Percentiles rank a stretch among this genome's conserved stretches.
These are phyloP conservation scores for Acidiella bohemica DNA, from an alignment of 495 filamentous ascomycete genomes.

Conservation along the genomic window DNA sequence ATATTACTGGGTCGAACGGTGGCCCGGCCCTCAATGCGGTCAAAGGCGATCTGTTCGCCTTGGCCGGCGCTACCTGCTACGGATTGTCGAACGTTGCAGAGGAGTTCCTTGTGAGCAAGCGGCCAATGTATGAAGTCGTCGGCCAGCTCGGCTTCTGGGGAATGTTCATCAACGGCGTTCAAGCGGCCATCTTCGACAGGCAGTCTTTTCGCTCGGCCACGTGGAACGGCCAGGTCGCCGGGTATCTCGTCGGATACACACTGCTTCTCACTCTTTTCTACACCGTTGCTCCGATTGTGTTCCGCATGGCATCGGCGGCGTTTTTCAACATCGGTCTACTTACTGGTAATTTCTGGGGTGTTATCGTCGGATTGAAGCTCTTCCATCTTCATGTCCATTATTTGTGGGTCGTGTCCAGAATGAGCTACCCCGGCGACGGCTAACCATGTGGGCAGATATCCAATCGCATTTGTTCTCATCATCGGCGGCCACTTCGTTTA, in stretches of 20 bases:
- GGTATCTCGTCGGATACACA: slow-evolving; percentile 80
- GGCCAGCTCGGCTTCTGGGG: slow-evolving; percentile 83
- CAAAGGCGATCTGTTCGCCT: slow-evolving; percentile 85
- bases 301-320: slow-evolving; percentile 77
- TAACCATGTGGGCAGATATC: no score
- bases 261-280: slow-evolving; percentile 75
- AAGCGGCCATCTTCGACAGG: slow-evolving; percentile 83
- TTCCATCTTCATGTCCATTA: slow-evolving; percentile 72
- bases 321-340: slow-evolving; percentile 95
- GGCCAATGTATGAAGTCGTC: slow-evolving; percentile 85
- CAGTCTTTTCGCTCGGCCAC: slow-evolving; percentile 49
- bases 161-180: slow-evolving; percentile 79
- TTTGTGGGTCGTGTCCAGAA: no score
- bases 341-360: slow-evolving; percentile 95
- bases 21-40: slow-evolving; percentile 52
- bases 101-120: slow-evolving; percentile 79
- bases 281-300: slow-evolving; percentile 60
- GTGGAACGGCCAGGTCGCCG: slow-evolving; percentile 55
- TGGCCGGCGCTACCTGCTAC: slow-evolving; percentile 81
- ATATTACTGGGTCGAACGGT: slow-evolving; percentile 59
- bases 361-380: slow-evolving; percentile 74
- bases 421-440: no score
- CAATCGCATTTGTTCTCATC: slow-evolving; percentile 86
- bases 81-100: slow-evolving; percentile 81
- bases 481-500: slow-evolving; percentile 72